Evolutionary conservation across 2,329 filamentous ascomycete genomes (phyloP).

Genomic region (Diaporthe capsici): DNA sequence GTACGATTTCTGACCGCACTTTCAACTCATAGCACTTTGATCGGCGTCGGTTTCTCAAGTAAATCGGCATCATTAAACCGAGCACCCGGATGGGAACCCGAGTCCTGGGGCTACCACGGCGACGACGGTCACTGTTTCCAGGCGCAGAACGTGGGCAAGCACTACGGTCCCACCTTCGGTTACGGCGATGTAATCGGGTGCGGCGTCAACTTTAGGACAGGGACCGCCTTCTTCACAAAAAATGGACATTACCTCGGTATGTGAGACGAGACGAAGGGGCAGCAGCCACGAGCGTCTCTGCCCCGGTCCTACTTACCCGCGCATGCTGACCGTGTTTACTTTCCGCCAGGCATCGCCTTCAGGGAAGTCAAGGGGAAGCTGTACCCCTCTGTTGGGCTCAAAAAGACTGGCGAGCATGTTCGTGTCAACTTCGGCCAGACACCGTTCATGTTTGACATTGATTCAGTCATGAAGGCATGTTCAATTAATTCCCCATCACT

Average conservation of each 20-base stretch:
- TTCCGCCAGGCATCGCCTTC: constrained; percentile 75
- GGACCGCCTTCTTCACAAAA: constrained; percentile 78
- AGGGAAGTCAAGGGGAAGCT: constrained; percentile 74
- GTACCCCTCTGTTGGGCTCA: constrained; percentile 78
- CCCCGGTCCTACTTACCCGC: constrained; percentile 11
- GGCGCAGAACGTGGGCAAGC: constrained; percentile 68
- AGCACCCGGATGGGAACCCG: constrained; percentile 76
- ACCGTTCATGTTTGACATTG: constrained; percentile 92
- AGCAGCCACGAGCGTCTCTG: constrained; percentile 35
- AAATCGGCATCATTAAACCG: constrained; percentile 67
- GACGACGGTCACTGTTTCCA: constrained; percentile 76
- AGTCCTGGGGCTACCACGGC: constrained; percentile 78
- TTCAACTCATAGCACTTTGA: constrained; percentile 62
- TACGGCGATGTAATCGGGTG: constrained; percentile 73
- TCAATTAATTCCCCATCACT: constrained; percentile 28
- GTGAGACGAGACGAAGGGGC: constrained; percentile 42
- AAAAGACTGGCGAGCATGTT: constrained; percentile 73
- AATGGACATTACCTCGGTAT: constrained; percentile 71
- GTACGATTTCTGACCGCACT: constrained; percentile 4
- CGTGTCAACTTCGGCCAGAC: constrained; percentile 77
- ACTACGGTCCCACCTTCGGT: constrained; percentile 70
- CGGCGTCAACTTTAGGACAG: constrained; percentile 75
- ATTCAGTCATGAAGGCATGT: constrained; percentile 83
- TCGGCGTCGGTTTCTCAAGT: constrained; percentile 74
- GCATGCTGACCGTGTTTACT: constrained; percentile 46